Percentiles rank a stretch among this genome's conserved stretches.
Conservation (phyloP, 2,329 filamentous ascomycete species). For the Aspergillus ibericus region DNA sequence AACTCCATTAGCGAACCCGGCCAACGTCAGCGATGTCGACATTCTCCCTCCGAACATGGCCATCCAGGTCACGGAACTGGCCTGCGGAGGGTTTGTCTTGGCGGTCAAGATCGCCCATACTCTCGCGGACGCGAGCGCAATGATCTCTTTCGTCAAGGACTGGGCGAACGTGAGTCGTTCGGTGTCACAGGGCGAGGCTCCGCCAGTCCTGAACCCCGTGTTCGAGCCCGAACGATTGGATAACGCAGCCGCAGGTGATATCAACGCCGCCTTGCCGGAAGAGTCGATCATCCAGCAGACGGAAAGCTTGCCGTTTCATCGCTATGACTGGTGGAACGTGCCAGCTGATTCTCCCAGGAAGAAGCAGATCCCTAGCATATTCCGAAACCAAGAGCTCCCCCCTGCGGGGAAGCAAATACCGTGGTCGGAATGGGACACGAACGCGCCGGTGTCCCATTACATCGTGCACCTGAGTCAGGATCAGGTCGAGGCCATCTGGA, state of each 20-base stretch:
- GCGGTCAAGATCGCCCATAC: conserved; percentile 47
- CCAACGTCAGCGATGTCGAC: conserved; percentile 33
- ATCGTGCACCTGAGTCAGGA: conserved; percentile 40
- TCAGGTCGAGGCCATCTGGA: conserved; percentile 40
- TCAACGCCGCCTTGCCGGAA: conserved; percentile 21
- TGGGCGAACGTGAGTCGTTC: conserved; percentile 40
- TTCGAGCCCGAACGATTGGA: conserved; percentile 48
- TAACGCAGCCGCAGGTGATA: conserved; percentile 24
- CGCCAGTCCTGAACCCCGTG: conserved; percentile 23
- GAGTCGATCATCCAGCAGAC: conserved; percentile 28
- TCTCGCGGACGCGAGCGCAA: conserved; percentile 47
- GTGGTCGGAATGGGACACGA: conserved; percentile 42
- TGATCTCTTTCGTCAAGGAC: conserved; percentile 46
- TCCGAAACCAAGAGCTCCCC: conserved; percentile 25
- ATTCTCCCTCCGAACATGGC: conserved; percentile 34
- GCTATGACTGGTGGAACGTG: conserved; percentile 50
- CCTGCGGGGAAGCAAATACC: conserved; percentile 42
- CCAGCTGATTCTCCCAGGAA: conserved; percentile 10
- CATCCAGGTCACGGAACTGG: conserved; percentile 45
- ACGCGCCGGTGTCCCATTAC: conserved; percentile 31
- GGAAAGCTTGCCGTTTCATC: conserved; percentile 43
- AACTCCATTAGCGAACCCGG: conserved; percentile 6
- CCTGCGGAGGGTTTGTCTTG: conserved; percentile 45
- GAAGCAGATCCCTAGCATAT: conserved; percentile 7
- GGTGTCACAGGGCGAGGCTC: not conserved